Conservation (phyloP, 2,329 filamentous ascomycete species). For the Mollisiaceae sp. region DNA sequence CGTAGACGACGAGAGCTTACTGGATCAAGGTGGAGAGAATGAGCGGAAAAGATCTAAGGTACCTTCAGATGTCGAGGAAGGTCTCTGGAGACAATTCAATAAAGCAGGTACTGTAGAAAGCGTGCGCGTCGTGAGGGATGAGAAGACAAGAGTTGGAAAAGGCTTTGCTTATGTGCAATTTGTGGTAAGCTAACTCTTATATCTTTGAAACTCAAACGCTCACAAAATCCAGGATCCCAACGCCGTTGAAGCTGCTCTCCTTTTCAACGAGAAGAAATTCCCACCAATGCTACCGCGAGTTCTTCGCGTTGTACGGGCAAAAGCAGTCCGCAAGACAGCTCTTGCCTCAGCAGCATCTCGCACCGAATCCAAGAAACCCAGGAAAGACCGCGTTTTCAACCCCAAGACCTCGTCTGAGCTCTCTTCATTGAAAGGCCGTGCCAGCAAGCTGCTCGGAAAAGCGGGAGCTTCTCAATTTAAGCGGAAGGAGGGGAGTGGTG, state of each 20-base stretch:
- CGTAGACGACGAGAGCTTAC: slow-evolving; percentile 84
- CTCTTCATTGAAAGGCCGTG: slow-evolving; percentile 74
- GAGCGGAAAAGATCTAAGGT: slow-evolving; percentile 75
- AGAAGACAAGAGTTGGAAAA: slow-evolving; percentile 91
- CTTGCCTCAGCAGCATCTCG: slow-evolving; percentile 32
- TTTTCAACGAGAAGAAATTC: slow-evolving; percentile 89
- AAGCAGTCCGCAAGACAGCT: slow-evolving; percentile 47
- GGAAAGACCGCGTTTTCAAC: slow-evolving; percentile 58
- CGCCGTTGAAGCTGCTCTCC: slow-evolving; percentile 86
- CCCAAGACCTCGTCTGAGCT: slow-evolving; percentile 74
- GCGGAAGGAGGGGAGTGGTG: slow-evolving; percentile 36
- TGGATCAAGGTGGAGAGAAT: slow-evolving; percentile 68
- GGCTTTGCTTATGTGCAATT: slow-evolving; percentile 99
- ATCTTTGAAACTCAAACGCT: slow-evolving; percentile 19
- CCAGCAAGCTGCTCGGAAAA: slow-evolving; percentile 74
- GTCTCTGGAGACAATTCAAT: slow-evolving; percentile 82
- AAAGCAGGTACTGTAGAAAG: slow-evolving; percentile 86
- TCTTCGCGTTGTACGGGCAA: slow-evolving; percentile 82
- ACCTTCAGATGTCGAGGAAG: slow-evolving; percentile 89
- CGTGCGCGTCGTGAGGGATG: slow-evolving; percentile 88
- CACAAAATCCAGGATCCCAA: slow-evolving; percentile 68
- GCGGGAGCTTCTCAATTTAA: slow-evolving; percentile 58
- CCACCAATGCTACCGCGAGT: slow-evolving; percentile 91
- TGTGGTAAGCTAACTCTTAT: slow-evolving; percentile 54
- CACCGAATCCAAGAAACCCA: slow-evolving; percentile 43